Evolutionary conservation across 2,329 filamentous ascomycete genomes (phyloP), one percentile per base, ranked within the genome.

Genomic region (Arachnomyces sp.): DNA sequence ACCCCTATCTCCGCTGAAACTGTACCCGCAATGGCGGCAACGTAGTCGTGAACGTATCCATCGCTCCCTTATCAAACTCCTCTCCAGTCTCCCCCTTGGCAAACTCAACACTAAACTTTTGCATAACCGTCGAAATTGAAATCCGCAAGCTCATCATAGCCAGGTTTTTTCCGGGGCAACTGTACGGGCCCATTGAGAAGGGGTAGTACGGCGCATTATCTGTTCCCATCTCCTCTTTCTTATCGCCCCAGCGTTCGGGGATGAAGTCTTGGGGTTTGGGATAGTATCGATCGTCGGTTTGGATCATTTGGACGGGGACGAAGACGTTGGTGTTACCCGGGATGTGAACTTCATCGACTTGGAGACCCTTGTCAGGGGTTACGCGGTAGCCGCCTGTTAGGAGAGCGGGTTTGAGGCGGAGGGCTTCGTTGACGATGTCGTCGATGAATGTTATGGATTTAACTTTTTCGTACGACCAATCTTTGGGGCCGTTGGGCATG

Each of bases 31-130:
- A n/a, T n/a, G n/a, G n/a, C n/a, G n/a, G n/a, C n/a, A n/a, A n/a
- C n/a, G n/a, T n/a, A n/a, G n/a, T n/a, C n/a, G n/a, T n/a, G n/a
- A n/a, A n/a, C n/a, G n/a, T n/a, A n/a, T n/a, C n/a, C n/a, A n/a
- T n/a, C n/a, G n/a, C n/a, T n/a, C n/a, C n/a, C n/a, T n/a, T n/a
- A n/a, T n/a, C n/a, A n/a, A n/a, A n/a, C n/a, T n/a, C n/a, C n/a
- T n/a, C n/a, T n/a, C n/a, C n/a, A n/a, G n/a, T n/a, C n/a, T n/a
- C n/a, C n/a, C n/a, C n/a, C n/a, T n/a, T n/a, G n/a, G n/a, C n/a
- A 56, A 61, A 58, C 56, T 59, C 64, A 57, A 60, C 60, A 56
- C 65, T 61, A 65, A 62, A 59, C 55, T 46, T 34, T 9, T 28
- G 49, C 44, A 53, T 52, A 55, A 60, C 57, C 57, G 56, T 51